Base-by-base conservation (phyloP, 176 grass and related monocot species). In the Triticum aestivum region DNA sequence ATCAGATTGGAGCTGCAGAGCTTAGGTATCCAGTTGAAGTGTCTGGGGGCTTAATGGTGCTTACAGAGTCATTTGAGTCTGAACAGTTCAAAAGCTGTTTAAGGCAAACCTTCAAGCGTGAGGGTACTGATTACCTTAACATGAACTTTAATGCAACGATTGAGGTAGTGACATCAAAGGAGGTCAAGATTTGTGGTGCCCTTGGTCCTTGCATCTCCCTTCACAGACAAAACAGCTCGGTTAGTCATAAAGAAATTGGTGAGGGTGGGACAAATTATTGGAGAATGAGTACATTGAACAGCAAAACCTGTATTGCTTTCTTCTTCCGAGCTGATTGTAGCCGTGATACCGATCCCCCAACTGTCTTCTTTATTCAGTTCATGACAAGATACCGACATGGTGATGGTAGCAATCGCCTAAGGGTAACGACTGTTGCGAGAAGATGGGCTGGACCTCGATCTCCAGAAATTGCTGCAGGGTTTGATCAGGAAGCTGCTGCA, bases 361-460 rank as follows among this genome's bases (percentile, higher is more conserved):
- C 94, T 75, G 97, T 99, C 61, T 94, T 99, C 72, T 99, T 99
- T 81, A 89, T 99, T 85, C 97, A 99, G 80, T 99, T 99, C 72
- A 99, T 96, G 92, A 96, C 97, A 86, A 91, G 91, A 27, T 96
- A 99, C 71, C 84, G 83, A 54, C 90, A 93, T 71, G 92, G 90
- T 54, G 91, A 94, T 90, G 97, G 97, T 83, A 91, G 85, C 27
- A 91, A 81, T 81, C 88, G 89, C 13, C 66, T 96, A 82, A 94
- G 97, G 89, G 94, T 99, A 78, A 97, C 94, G 3, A 96, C 97
- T 32, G 97, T 90, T 73, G 97, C 97, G 4, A 99, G 97, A 88
- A 92, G 97, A 86, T 99, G 97, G 97, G 90, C 89, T 77, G 86
- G 77, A 75, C 83, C 88, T 54, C 90, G 85, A n/a, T 94, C 97